These are phyloP conservation scores for Saccharomycopsis schoenii DNA, from an alignment of 805 yeast species.

Conservation along the genomic window DNA sequence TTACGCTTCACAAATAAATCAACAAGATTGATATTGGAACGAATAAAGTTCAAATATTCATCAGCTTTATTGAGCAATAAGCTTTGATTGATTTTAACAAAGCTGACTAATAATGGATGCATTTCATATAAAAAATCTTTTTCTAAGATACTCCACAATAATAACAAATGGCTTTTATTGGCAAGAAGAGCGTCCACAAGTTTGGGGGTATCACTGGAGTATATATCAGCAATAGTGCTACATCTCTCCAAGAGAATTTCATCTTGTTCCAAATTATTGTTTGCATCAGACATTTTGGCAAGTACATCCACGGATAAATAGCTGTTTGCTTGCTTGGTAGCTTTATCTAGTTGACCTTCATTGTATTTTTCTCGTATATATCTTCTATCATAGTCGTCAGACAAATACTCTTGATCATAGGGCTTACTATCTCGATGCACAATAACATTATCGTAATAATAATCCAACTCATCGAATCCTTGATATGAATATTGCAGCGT, in stretches of 20 bases:
- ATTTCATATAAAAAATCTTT: conserved; percentile 7
- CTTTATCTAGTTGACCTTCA: not conserved
- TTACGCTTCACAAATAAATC: conserved; percentile 74
- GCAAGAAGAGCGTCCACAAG: conserved; percentile 11
- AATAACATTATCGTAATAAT: conserved; percentile 11
- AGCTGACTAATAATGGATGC: conserved; percentile 12
- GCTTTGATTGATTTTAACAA: conserved; percentile 16
- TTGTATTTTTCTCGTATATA: conserved; percentile 4
- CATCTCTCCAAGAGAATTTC: conserved; percentile 8
- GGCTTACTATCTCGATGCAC: not conserved
- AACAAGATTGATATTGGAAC: conserved; percentile 40
- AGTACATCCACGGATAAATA: not conserved
- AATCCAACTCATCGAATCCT: conserved; percentile 12
- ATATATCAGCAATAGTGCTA: conserved; percentile 15
- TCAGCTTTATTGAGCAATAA: conserved; percentile 19
- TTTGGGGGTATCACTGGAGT: conserved; percentile 4
- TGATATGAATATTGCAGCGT: conserved; percentile 9
- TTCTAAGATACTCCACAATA: conserved; percentile 13
- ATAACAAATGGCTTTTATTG: conserved; percentile 4
- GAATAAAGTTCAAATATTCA: conserved; percentile 28
- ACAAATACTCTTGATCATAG: conserved; percentile 1
- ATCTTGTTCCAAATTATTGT: conserved; percentile 1
- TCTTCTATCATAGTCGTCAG: conserved; percentile 11
- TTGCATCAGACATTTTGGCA: not conserved
- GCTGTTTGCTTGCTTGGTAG: not conserved